phyloP scores from a whole-genome alignment of 352 stramenopile genomes.

The Pythium sukuiense region DNA sequence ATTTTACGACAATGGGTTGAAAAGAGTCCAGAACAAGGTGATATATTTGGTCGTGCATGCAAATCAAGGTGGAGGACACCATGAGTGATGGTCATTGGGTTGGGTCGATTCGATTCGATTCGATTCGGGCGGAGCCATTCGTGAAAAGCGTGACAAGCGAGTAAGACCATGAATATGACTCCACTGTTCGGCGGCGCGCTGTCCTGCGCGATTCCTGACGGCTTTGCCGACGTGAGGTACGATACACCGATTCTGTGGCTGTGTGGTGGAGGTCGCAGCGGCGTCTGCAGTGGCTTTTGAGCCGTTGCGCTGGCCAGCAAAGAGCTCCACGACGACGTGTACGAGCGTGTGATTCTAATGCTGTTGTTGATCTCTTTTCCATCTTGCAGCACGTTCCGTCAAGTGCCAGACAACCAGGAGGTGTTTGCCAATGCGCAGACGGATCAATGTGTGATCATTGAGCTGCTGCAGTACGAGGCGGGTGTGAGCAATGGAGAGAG shows the following conservation, averaged over 20 bases:
- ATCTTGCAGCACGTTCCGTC: slow-evolving; percentile 54
- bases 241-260: not conserved
- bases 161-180: slow-evolving; percentile 19
- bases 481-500: slow-evolving; percentile 45
- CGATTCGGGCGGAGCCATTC: not conserved
- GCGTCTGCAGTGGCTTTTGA: not conserved
- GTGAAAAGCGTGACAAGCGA: not conserved
- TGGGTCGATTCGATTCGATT: not conserved
- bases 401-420: slow-evolving; percentile 88
- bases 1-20: not conserved
- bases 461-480: slow-evolving; percentile 73
- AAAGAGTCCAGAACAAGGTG: not conserved
- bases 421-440: slow-evolving; percentile 81
- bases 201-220: slow-evolving; percentile 66
- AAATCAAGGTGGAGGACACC: not conserved
- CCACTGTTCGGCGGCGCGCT: slow-evolving; percentile 71
- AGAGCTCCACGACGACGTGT: not conserved
- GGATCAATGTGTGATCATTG: slow-evolving; percentile 83
- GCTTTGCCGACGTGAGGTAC: slow-evolving; percentile 80
- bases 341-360: not conserved
- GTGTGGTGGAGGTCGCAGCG: not conserved
- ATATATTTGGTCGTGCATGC: not conserved
- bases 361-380: not conserved
- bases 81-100: not conserved
- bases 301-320: not conserved